These are phyloP conservation scores for Aspergillus melleus DNA, from an alignment of 2,329 filamentous ascomycete genomes.

Conservation along the genomic window DNA sequence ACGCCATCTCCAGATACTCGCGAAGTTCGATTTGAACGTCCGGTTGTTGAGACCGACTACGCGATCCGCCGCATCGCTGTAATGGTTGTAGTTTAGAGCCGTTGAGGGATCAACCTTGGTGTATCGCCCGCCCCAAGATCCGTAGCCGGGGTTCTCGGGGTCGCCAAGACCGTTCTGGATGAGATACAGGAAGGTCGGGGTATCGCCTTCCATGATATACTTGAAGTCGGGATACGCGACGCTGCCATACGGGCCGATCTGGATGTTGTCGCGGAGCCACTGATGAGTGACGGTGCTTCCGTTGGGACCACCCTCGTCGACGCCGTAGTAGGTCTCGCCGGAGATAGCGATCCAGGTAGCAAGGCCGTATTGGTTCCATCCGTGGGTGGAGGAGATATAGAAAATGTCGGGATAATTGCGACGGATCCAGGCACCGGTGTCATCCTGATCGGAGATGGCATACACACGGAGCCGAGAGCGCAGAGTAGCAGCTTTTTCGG, in stretches of 20 bases:
- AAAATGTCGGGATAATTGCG: conserved; percentile 55
- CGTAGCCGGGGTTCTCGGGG: conserved; percentile 42
- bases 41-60: conserved; percentile 36
- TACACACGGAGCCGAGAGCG: conserved; percentile 52
- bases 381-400: conserved; percentile 58
- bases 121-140: conserved; percentile 47
- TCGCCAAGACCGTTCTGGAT: conserved; percentile 45
- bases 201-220: conserved; percentile 56
- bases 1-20: conserved; percentile 57
- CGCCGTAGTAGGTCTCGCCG: conserved; percentile 49
- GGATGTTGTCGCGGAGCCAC: conserved; percentile 57
- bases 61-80: conserved; percentile 35
- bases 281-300: conserved; percentile 48
- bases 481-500: conserved; percentile 37
- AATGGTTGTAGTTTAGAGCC: conserved; percentile 19
- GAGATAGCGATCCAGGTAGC: conserved; percentile 60
- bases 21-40: conserved; percentile 42
- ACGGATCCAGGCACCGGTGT: conserved; percentile 58
- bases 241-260: conserved; percentile 50
- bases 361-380: conserved; percentile 55
- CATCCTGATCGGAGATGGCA: conserved; percentile 61
- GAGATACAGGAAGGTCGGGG: conserved; percentile 43
- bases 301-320: conserved; percentile 53
- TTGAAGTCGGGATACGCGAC: conserved; percentile 47
- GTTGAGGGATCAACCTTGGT: background rate